Evolutionary conservation across 2,329 filamentous ascomycete genomes (phyloP), one percentile per base, ranked within the genome.

Genomic region (Proliferodiscus dingleyae): DNA sequence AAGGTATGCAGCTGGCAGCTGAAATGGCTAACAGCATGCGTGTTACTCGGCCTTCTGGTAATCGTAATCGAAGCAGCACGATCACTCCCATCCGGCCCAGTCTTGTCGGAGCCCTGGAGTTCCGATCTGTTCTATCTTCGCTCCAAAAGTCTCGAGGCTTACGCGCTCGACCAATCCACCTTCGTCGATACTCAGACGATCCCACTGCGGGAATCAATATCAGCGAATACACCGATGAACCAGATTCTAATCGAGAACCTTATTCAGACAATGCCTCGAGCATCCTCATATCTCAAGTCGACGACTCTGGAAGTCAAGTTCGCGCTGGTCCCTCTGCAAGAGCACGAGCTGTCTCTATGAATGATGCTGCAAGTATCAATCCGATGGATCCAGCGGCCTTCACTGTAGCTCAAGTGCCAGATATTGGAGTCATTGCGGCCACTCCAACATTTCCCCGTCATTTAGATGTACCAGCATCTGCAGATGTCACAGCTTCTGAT

Each of bases 11-110:
- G 51, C 75, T 86, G 39, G 83, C 81, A 30, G 89, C 89, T 16
- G 90, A 97, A 65, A 80, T 98, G 62, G 84, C 85, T 30, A 93
- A 83, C 64, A 95, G 89, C 64, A 98, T 98, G 93, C 85, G 91
- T 46, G 75, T 97, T 22, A 82, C 81, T 54, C 80, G 89, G 18
- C 80, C 87, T 1, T 71, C 72, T 24, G 74, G 80, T 37, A 75
- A 75, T 36, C 77, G 81, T 52, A 75, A 75, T 36, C 77, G 81
- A 52, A 80, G 85, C 54, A 84, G 83, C 53, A 89, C 88, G 2
- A 77, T 90, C 50, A 91, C 83, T 5, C 86, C 89, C 0, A 96
- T 98, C 51, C 78, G 93, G 34, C 91, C 93, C 1, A 97, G 93
- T 70, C 71, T 98, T 37, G 85, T 98, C 3, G 93, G 93, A 34